These are phyloP conservation scores for Cucumis melo DNA, from an alignment of 306 rosid genomes.

Conservation along the genomic window DNA sequence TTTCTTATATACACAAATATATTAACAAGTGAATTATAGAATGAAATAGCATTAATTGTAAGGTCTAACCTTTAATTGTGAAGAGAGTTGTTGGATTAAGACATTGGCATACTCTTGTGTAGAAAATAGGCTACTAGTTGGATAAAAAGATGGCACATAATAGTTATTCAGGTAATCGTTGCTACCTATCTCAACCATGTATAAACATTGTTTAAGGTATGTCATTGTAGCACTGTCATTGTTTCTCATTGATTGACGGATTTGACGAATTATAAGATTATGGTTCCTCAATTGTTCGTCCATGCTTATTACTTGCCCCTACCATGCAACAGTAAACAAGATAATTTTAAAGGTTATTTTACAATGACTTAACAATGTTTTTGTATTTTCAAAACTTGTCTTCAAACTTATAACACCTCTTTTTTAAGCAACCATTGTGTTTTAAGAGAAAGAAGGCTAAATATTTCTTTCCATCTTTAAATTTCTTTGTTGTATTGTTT, in stretches of 20 bases:
- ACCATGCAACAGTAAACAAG: neutral
- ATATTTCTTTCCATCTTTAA: too few species aligned
- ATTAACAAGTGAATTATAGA: too few species aligned
- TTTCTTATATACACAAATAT: too few species aligned
- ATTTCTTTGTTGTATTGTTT: too few species aligned
- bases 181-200: slow-evolving; percentile 35
- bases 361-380: too few species aligned
- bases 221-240: neutral
- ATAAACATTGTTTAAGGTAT: slow-evolving; percentile 42
- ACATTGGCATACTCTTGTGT: slow-evolving; percentile 12
- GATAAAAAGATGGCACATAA: slow-evolving; percentile 22
- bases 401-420: too few species aligned
- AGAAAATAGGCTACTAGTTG: neutral
- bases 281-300: slow-evolving; percentile 29
- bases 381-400: too few species aligned
- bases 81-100: slow-evolving; percentile 18
- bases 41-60: too few species aligned
- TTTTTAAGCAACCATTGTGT: too few species aligned
- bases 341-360: too few species aligned
- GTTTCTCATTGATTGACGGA: slow-evolving; percentile 7
- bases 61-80: slow-evolving; percentile 20
- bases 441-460: too few species aligned
- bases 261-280: slow-evolving; percentile 6
- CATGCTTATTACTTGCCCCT: slow-evolving; percentile 39
- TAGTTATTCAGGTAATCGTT: slow-evolving; percentile 65